phyloP scores from a whole-genome alignment of 2,329 filamentous ascomycete species.

The Acarospora socialis region DNA sequence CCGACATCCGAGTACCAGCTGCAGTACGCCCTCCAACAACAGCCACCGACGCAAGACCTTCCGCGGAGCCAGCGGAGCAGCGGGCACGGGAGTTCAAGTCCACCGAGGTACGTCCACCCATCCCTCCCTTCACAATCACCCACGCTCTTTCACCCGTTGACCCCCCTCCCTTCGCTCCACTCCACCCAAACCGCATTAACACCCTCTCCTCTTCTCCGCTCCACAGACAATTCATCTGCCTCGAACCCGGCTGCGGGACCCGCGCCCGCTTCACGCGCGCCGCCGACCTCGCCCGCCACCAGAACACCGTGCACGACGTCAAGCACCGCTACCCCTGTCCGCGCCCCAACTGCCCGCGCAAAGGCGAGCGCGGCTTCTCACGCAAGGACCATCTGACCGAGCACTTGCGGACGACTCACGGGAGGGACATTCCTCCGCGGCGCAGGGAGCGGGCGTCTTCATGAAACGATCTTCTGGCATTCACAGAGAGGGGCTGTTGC shows the following conservation, averaged over 20 bases:
- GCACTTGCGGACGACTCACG: conserved; percentile 42
- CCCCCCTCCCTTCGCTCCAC: conserved; percentile 1
- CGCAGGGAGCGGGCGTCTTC: conserved; percentile 26
- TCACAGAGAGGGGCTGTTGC: too few relatives aligned
- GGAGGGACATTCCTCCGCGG: conserved; percentile 32
- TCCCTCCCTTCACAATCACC: conserved; percentile 7
- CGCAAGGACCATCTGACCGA: conserved; percentile 44
- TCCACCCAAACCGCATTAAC: background rate
- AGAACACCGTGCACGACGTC: conserved; percentile 33
- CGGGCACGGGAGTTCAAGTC: conserved; percentile 1
- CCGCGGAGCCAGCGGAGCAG: too few relatives aligned
- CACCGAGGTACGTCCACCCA: background rate
- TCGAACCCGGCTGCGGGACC: conserved; percentile 14
- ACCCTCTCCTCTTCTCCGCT: conserved; percentile 6
- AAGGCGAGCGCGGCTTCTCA: conserved; percentile 37
- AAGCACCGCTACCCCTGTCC: conserved; percentile 33
- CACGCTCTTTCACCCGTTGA: conserved; percentile 8
- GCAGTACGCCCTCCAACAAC: too few relatives aligned
- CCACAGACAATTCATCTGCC: conserved; percentile 15
- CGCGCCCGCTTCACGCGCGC: conserved; percentile 28
- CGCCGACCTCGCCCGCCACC: conserved; percentile 37
- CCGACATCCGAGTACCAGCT: too few relatives aligned
- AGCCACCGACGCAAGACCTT: too few relatives aligned
- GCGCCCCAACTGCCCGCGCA: conserved; percentile 29
- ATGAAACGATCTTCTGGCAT: too few relatives aligned